A percentile compares a stretch with the other conserved stretches of the same genome.
Evolutionary conservation across 2,329 filamentous ascomycete genomes (phyloP).

Genomic region (Pseudogymnoascus sp.): DNA sequence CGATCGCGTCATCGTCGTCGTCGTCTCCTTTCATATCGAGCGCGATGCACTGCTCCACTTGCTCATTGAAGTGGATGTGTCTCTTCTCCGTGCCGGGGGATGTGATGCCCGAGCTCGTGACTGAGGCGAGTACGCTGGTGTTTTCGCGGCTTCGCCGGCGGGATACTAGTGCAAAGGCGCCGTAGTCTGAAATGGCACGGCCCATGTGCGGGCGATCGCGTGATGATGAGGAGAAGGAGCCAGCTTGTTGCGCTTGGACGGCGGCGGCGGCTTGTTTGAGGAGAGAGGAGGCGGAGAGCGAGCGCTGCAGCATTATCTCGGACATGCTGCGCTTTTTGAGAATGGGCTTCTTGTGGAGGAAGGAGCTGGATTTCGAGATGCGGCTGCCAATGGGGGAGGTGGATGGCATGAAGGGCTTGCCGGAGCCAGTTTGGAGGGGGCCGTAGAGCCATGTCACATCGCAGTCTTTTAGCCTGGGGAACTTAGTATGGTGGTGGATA

Average conservation of each 20-base stretch:
- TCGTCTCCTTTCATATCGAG: conserved; percentile 73
- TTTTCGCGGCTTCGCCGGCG: conserved; percentile 53
- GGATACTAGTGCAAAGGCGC: conserved; percentile 55
- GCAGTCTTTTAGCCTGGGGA: conserved; percentile 79
- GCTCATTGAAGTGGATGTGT: conserved; percentile 95
- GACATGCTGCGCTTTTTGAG: conserved; percentile 96
- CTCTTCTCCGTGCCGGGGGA: conserved; percentile 58
- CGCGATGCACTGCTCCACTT: conserved; percentile 92
- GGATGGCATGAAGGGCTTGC: conserved; percentile 42
- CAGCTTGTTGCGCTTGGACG: conserved; percentile 36
- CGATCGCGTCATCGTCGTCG: conserved; percentile 46
- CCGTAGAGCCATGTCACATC: conserved; percentile 98
- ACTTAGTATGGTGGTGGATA: conserved; percentile 24
- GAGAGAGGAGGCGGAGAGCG: conserved; percentile 78
- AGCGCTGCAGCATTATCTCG: conserved; percentile 86
- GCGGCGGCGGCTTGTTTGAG: conserved; percentile 55
- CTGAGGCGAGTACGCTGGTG: conserved; percentile 53
- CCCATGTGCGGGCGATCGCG: conserved; percentile 42
- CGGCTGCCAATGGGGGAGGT: conserved; percentile 38
- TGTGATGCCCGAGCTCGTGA: conserved; percentile 60
- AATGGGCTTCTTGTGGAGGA: conserved; percentile 61
- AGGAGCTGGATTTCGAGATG: conserved; percentile 52
- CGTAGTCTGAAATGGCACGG: conserved; percentile 60
- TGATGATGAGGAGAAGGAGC: conserved; percentile 26
- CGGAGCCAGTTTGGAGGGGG: conserved; percentile 68